Conservation (phyloP, 2,329 filamentous ascomycete species). For the Epichloe glyceriae region DNA sequence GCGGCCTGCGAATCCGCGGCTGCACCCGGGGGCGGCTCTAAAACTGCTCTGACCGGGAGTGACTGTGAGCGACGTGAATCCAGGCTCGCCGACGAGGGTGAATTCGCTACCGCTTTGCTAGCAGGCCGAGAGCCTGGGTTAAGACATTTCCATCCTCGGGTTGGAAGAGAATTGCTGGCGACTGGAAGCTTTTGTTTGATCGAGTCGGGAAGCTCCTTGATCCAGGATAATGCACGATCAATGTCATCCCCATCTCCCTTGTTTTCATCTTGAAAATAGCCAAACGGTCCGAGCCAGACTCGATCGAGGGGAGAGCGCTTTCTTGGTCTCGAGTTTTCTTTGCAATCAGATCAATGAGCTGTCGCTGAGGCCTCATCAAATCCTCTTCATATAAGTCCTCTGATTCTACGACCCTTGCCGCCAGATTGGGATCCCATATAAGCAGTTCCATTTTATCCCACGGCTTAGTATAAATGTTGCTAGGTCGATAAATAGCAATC, state of each 20-base stretch:
- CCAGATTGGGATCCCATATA: conserved; percentile 36
- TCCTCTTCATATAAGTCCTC: conserved; percentile 16
- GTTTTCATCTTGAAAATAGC: conserved; percentile 8
- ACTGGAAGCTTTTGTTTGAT: conserved; percentile 25
- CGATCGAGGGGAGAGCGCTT: conserved; percentile 21
- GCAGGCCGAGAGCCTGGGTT: not conserved
- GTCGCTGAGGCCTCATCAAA: conserved; percentile 32
- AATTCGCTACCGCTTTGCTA: not conserved
- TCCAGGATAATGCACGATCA: conserved; percentile 28
- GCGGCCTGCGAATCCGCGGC: conserved; percentile 1
- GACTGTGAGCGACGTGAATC: not conserved
- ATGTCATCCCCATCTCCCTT: conserved; percentile 20
- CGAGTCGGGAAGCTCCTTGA: conserved; percentile 21
- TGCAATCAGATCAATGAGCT: conserved; percentile 26
- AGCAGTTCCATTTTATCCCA: conserved; percentile 32
- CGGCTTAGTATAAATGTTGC: conserved; percentile 20
- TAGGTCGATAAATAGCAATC: conserved; percentile 35
- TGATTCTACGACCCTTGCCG: conserved; percentile 11
- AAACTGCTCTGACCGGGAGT: conserved; percentile 23
- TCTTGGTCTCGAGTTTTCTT: conserved; percentile 15
- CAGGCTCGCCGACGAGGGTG: not conserved
- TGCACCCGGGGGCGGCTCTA: conserved; percentile 30
- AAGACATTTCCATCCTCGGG: conserved; percentile 27
- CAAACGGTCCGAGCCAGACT: conserved; percentile 33
- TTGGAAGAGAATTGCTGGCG: conserved; percentile 12